Conservation (phyloP, 2,329 filamentous ascomycete species). For the Diaporthe amygdali region DNA sequence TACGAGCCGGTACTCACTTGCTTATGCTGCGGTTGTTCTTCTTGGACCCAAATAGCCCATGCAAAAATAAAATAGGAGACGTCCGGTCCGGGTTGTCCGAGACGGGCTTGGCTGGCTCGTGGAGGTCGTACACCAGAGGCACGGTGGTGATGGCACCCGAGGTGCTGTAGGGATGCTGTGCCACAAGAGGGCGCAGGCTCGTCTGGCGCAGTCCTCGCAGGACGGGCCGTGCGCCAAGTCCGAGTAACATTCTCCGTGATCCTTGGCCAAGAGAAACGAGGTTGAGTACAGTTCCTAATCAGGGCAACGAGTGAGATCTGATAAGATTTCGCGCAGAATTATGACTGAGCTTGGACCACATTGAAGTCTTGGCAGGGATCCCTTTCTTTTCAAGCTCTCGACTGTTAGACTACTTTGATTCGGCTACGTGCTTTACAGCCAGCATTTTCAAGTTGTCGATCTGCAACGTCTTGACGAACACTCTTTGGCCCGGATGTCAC, state of each 20-base stretch:
- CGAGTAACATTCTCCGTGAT: conserved; percentile 14
- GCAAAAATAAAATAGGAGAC: conserved; percentile 81
- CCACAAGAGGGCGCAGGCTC: neutral
- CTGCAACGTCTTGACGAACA: neutral
- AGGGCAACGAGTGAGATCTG: neutral
- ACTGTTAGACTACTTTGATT: neutral
- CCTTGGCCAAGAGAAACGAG: neutral
- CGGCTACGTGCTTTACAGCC: too few species aligned
- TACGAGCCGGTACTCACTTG: conserved; percentile 62
- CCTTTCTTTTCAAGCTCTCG: neutral
- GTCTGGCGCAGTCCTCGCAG: conserved; percentile 12
- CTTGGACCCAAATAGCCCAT: conserved; percentile 93
- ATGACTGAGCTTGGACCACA: neutral
- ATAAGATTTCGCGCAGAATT: conserved; percentile 7
- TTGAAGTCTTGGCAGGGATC: conserved; percentile 5
- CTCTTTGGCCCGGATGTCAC: neutral
- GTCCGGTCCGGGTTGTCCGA: conserved; percentile 43
- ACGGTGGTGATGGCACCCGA: conserved; percentile 29
- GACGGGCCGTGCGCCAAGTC: conserved; percentile 21
- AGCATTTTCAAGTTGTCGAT: neutral
- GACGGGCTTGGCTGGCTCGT: conserved; percentile 58
- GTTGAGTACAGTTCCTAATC: neutral
- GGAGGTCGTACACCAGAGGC: conserved; percentile 68
- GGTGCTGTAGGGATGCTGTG: conserved; percentile 8
- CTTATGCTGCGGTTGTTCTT: conserved; percentile 94